phyloP scores from a whole-genome alignment of 768 basidiomycete genomes.

The Tricholoma matsutake region DNA sequence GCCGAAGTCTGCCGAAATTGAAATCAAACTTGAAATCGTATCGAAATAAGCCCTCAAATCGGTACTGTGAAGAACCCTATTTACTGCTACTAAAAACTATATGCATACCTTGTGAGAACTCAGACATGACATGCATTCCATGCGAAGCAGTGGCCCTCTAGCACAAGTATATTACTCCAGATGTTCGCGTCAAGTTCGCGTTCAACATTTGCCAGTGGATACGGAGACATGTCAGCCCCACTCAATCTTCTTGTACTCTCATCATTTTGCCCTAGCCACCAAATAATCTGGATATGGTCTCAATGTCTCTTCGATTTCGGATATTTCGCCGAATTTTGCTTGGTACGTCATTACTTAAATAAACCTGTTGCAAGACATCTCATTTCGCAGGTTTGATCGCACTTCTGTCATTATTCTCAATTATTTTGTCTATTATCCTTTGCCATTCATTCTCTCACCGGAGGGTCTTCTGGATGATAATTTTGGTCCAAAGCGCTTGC shows the following conservation, averaged over 20 bases:
- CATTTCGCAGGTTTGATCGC: constrained; percentile 30
- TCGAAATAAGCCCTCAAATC: no score
- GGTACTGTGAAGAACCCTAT: no score
- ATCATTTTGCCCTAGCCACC: background rate
- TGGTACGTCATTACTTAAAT: constrained; percentile 14
- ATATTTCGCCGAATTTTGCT: constrained; percentile 41
- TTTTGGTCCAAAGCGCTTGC: constrained; percentile 33
- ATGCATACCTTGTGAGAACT: no score
- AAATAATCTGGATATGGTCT: background rate
- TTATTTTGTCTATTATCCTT: constrained; percentile 34
- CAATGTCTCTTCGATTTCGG: constrained; percentile 44
- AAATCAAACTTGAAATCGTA: no score
- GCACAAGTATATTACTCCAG: no score
- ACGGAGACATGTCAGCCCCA: background rate
- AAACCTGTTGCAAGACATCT: constrained; percentile 5
- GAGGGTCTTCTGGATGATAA: constrained; percentile 38
- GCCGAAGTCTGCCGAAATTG: no score
- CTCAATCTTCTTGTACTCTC: background rate
- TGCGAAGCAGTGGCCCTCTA: no score
- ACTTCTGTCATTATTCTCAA: constrained; percentile 30
- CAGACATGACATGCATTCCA: no score
- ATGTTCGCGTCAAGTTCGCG: no score
- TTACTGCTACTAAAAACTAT: no score
- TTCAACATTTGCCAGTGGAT: background rate
- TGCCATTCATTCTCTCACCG: constrained; percentile 30